Percentiles rank a stretch among this genome's conserved stretches.
These are phyloP conservation scores for Nicotiana benthamiana DNA, from an alignment of 257 asterid species.

Conservation along the genomic window DNA sequence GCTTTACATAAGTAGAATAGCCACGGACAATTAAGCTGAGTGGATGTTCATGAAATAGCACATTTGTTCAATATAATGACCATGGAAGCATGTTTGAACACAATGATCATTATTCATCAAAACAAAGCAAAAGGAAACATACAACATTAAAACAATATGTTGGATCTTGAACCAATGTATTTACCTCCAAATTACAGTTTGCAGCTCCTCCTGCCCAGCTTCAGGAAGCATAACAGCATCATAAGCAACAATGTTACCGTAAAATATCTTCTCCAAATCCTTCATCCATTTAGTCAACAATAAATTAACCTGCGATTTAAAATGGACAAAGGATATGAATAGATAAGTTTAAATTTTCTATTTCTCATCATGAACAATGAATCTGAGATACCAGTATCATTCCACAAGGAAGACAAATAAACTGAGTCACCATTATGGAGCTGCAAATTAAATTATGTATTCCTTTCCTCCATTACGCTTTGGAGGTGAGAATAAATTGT, in stretches of 20 bases:
- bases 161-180: neutral
- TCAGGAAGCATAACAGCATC: conserved; percentile 63
- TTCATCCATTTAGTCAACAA: conserved; percentile 79
- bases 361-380: neutral
- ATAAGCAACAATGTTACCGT: conserved; percentile 77
- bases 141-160: too few relatives aligned
- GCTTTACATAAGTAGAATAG: too few relatives aligned
- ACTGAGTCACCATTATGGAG: neutral
- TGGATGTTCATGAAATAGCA: neutral
- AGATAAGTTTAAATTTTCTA: neutral
- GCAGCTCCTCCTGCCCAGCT: conserved; percentile 71
- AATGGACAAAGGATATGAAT: neutral
- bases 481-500: too few relatives aligned
- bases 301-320: conserved; percentile 61
- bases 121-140: neutral
- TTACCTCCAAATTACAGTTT: conserved; percentile 81
- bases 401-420: neutral
- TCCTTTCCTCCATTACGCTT: neutral
- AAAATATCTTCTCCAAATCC: conserved; percentile 85
- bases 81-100: too few relatives aligned
- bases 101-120: neutral
- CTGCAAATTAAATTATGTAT: neutral
- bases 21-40: neutral
- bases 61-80: neutral
- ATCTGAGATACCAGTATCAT: neutral